Evolutionary conservation across 2,329 filamentous ascomycete species (phyloP).

Genomic region (Fonsecaea pedrosoi): DNA sequence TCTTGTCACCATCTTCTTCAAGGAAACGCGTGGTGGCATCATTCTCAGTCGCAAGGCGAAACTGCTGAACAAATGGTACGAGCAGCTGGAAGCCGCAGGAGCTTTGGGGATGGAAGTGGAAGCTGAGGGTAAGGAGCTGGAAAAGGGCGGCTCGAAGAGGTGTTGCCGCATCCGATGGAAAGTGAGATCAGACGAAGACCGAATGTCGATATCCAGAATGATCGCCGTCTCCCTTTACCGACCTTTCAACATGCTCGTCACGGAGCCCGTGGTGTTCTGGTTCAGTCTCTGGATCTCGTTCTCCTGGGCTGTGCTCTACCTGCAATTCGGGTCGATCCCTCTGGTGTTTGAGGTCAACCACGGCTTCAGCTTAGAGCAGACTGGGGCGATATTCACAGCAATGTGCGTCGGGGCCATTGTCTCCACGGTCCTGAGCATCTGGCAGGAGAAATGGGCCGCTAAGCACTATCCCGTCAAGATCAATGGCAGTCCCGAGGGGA

Average conservation of each 20-base stretch:
- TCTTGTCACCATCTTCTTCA: conserved; percentile 72
- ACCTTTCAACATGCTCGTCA: conserved; percentile 59
- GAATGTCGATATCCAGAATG: conserved; percentile 34
- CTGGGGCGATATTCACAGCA: conserved; percentile 74
- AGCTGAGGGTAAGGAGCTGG: conserved; percentile 71
- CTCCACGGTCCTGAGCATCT: conserved; percentile 72
- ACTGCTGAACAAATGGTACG: conserved; percentile 79
- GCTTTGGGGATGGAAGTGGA: conserved; percentile 50
- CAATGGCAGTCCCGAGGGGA: conserved; percentile 68
- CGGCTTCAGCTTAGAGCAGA: conserved; percentile 69
- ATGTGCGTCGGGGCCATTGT: conserved; percentile 72
- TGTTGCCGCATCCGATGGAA: conserved; percentile 40
- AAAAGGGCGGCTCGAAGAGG: conserved; percentile 47
- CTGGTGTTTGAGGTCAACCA: conserved; percentile 75
- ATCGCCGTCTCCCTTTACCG: conserved; percentile 36
- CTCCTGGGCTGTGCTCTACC: conserved; percentile 85
- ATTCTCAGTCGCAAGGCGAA: conserved; percentile 77
- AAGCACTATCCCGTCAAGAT: conserved; percentile 43
- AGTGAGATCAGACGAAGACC: conserved; percentile 37
- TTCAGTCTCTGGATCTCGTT: conserved; percentile 92
- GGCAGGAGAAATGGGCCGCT: conserved; percentile 67
- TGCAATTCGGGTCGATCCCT: conserved; percentile 81
- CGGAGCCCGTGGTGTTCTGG: conserved; percentile 68
- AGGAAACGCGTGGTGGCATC: conserved; percentile 82
- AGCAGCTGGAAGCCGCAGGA: conserved; percentile 70